phyloP scores from a whole-genome alignment of 768 basidiomycete genomes.

The Pisolithus microcarpus region DNA sequence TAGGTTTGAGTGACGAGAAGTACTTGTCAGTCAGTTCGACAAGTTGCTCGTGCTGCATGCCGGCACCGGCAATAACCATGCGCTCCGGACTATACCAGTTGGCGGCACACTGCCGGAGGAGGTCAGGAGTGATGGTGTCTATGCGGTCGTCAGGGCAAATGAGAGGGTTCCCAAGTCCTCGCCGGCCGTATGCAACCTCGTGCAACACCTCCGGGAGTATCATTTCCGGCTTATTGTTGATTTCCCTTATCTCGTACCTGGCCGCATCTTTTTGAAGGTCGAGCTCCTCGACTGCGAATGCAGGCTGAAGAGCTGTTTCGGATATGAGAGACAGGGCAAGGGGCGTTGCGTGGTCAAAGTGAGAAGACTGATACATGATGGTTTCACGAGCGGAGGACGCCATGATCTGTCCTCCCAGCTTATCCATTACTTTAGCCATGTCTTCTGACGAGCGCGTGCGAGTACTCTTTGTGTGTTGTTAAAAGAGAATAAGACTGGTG shows the following conservation, averaged over 20 bases:
- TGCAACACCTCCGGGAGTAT: constrained; percentile 89
- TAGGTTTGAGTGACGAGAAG: constrained; percentile 61
- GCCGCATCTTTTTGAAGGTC: constrained; percentile 81
- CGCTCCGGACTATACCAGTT: constrained; percentile 91
- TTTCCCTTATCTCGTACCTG: constrained; percentile 84
- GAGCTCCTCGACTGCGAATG: constrained; percentile 72
- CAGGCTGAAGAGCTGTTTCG: constrained; percentile 80
- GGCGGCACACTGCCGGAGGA: constrained; percentile 56
- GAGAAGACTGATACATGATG: constrained; percentile 97
- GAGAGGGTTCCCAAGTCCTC: constrained; percentile 83
- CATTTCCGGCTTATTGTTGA: constrained; percentile 84
- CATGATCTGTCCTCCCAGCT: constrained; percentile 85
- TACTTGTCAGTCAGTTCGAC: constrained; percentile 80
- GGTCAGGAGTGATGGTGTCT: constrained; percentile 50
- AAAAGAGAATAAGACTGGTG: not conserved
- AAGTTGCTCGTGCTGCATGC: constrained; percentile 83
- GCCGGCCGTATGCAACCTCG: constrained; percentile 69
- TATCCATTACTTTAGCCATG: constrained; percentile 76
- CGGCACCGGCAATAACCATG: constrained; percentile 93
- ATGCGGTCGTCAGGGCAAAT: constrained; percentile 85
- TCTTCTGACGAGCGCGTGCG: constrained; percentile 59
- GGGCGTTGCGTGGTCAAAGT: constrained; percentile 78
- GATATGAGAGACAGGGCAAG: constrained; percentile 82
- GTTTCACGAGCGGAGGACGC: constrained; percentile 88
- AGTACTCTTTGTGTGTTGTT: constrained; percentile 52